Evolutionary conservation across 208 protist species (phyloP).

Genomic region (Tetramitus jugosus): DNA sequence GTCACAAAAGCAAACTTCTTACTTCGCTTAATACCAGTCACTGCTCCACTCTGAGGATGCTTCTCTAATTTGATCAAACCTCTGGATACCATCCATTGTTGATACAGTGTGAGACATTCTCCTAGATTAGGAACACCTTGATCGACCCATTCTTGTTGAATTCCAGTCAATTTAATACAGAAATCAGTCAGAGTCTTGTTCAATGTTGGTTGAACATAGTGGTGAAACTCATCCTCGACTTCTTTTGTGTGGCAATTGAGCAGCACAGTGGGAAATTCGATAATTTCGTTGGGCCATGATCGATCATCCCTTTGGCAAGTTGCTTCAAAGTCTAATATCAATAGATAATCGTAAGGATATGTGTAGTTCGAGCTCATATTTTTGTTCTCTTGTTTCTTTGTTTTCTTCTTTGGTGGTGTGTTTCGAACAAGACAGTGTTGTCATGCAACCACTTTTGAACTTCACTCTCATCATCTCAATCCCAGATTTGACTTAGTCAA

Average conservation of each 20-base stretch:
- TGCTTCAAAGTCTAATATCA: slow-evolving; percentile 78
- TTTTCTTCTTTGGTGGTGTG: too few species aligned
- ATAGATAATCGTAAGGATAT: too few species aligned
- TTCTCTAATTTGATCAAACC: background rate
- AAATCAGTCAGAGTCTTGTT: slow-evolving; percentile 70
- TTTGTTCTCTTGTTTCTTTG: too few species aligned
- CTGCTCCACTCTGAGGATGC: background rate
- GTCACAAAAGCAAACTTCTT: background rate
- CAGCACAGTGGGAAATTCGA: slow-evolving; percentile 86
- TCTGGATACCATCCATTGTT: too few species aligned
- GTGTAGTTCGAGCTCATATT: too few species aligned
- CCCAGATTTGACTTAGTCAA: too few species aligned
- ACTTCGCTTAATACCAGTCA: background rate
- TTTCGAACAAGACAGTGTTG: too few species aligned
- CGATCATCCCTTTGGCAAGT: slow-evolving; percentile 65
- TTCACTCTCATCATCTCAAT: too few species aligned
- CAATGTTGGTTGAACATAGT: slow-evolving; percentile 68
- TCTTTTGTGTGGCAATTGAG: slow-evolving; percentile 57
- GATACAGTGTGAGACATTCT: too few species aligned
- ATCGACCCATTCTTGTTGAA: slow-evolving; percentile 78
- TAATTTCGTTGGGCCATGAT: slow-evolving; percentile 84
- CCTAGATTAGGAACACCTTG: too few species aligned
- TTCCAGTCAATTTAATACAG: slow-evolving; percentile 85
- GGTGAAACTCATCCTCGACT: slow-evolving; percentile 59
- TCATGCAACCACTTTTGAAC: too few species aligned